Evolutionary conservation across 2,329 filamentous ascomycete genomes (phyloP).

Genomic region (Drechmeria coniospora): DNA sequence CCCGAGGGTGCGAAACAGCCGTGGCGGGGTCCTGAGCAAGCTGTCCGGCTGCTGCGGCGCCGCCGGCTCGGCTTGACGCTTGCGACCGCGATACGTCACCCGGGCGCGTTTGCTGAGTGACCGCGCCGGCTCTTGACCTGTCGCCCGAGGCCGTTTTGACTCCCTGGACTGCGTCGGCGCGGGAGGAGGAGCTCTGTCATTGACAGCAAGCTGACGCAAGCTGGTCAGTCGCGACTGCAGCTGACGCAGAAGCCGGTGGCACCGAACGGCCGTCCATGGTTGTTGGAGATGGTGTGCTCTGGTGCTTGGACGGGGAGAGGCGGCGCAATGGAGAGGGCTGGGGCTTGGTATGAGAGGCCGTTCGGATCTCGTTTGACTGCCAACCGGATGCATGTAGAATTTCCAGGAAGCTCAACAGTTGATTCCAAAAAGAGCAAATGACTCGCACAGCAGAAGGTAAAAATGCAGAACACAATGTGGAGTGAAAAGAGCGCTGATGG

Average conservation of each 20-base stretch:
- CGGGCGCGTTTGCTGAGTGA: constrained; percentile 15
- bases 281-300: constrained; percentile 10
- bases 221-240: constrained; percentile 26
- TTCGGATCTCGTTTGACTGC: too few species aligned
- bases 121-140: constrained; percentile 2
- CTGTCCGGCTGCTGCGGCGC: neutral
- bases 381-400: too few species aligned
- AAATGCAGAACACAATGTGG: too few species aligned
- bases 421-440: too few species aligned
- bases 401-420: too few species aligned
- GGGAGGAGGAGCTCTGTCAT: constrained; percentile 6
- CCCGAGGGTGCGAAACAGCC: constrained; percentile 13
- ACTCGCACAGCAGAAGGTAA: too few species aligned
- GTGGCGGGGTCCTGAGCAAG: constrained; percentile 10
- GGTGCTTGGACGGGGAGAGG: neutral
- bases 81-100: constrained; percentile 15
- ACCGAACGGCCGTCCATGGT: constrained; percentile 32
- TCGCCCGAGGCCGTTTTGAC: constrained; percentile 9
- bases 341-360: too few species aligned
- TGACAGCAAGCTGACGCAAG: constrained; percentile 19
- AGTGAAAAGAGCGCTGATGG: too few species aligned
- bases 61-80: constrained; percentile 4
- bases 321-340: too few species aligned
- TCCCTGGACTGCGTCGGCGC: too few species aligned
- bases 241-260: constrained; percentile 30